Conservation (phyloP, 495 filamentous ascomycete genomes). For the Aspergillus asperescens region DNA sequence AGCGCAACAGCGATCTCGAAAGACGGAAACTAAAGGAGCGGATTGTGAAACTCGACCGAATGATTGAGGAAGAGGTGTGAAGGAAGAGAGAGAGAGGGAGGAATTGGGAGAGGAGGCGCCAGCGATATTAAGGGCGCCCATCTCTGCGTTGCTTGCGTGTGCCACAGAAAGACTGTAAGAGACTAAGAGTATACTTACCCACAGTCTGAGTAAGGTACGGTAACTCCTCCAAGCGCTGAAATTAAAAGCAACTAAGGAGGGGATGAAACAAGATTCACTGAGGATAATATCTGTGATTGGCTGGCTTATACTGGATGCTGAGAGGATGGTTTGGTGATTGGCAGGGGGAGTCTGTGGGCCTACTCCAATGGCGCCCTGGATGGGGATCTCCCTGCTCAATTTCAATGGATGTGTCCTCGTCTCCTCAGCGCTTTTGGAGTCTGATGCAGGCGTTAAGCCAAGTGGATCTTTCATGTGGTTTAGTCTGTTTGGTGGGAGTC, state of each 20-base stretch:
- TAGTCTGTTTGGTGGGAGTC: too few relatives aligned
- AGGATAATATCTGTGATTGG: background rate
- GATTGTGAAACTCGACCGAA: conserved; percentile 22
- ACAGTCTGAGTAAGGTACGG: conserved; percentile 1
- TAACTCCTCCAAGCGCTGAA: conserved; percentile 1
- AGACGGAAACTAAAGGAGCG: conserved; percentile 21
- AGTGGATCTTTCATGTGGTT: background rate
- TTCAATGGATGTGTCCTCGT: too few relatives aligned
- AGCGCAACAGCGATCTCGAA: conserved; percentile 23
- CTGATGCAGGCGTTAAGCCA: too few relatives aligned
- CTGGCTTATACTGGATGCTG: conserved; percentile 1
- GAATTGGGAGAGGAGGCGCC: conserved; percentile 11
- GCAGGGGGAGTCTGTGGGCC: background rate
- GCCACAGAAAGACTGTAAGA: too few relatives aligned
- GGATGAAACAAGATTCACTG: conserved; percentile 16
- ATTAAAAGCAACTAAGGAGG: conserved; percentile 1
- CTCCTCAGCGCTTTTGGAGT: too few relatives aligned
- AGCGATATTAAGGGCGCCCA: conserved; percentile 5
- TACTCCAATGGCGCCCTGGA: conserved; percentile 6
- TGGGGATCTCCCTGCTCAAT: background rate
- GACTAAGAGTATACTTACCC: background rate
- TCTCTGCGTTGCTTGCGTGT: background rate
- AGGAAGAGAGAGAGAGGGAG: conserved; percentile 19
- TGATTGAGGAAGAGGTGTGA: conserved; percentile 13
- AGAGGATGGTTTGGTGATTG: conserved; percentile 6